Percentiles rank a stretch among this genome's conserved stretches.
phyloP scores from a whole-genome alignment of 78 protist genomes.

The Dictyostelium discoideum region DNA sequence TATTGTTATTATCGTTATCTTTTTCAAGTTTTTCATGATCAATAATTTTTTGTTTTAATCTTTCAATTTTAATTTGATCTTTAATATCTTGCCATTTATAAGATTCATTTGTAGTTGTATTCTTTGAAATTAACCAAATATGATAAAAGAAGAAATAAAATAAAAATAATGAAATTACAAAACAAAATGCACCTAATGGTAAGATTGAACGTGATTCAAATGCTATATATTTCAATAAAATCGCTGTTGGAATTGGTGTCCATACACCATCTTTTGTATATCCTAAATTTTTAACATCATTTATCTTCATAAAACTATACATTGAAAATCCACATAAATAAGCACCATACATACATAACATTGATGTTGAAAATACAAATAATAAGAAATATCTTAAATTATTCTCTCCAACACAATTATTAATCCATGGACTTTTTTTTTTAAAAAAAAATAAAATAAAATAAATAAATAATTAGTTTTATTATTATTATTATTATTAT shows the following conservation, averaged over 20 bases:
- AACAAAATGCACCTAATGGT: slow-evolving; percentile 75
- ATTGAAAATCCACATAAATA: slow-evolving; percentile 43
- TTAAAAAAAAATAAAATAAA: no score
- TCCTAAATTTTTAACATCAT: slow-evolving; percentile 41
- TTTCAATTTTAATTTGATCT: slow-evolving; percentile 49
- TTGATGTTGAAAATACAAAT: slow-evolving; percentile 47
- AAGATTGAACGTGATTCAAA: slow-evolving; percentile 40
- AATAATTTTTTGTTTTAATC: slow-evolving; percentile 1
- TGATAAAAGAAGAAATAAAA: slow-evolving; percentile 67
- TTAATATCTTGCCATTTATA: slow-evolving; percentile 68
- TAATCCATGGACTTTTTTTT: slow-evolving; percentile 28
- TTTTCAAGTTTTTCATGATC: not conserved
- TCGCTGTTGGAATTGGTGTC: slow-evolving; percentile 29
- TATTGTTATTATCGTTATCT: not conserved
- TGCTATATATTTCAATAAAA: slow-evolving; percentile 39
- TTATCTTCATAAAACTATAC: slow-evolving; percentile 1
- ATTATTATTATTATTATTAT: not conserved
- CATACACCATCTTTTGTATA: slow-evolving; percentile 23
- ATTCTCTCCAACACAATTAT: slow-evolving; percentile 83
- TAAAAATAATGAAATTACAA: slow-evolving; percentile 66
- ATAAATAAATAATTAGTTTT: not conserved
- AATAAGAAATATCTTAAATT: slow-evolving; percentile 61
- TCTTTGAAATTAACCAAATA: slow-evolving; percentile 28
- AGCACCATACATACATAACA: slow-evolving; percentile 64
- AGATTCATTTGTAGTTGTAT: slow-evolving; percentile 67